Evolutionary conservation across 768 basidiomycete genomes (phyloP).

Genomic region (Suillus ampliporus): DNA sequence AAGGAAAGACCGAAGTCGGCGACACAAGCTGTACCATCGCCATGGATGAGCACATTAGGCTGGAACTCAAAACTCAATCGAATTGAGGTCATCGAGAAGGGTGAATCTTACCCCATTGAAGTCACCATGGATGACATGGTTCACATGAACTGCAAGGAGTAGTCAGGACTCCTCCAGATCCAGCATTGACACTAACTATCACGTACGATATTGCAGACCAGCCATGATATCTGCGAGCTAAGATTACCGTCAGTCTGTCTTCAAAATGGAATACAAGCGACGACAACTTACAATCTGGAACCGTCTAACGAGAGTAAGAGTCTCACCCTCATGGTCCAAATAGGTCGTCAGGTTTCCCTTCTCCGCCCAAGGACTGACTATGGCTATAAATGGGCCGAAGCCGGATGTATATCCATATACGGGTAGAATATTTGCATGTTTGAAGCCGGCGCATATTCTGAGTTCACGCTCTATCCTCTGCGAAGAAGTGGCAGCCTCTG

Average conservation of each 20-base stretch:
- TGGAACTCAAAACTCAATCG: conserved; percentile 15
- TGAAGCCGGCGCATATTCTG: conserved; percentile 29
- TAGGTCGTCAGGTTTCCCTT: conserved; percentile 33
- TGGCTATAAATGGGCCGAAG: conserved; percentile 37
- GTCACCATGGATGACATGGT: conserved; percentile 49
- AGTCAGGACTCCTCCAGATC: background rate
- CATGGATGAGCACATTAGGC: conserved; percentile 43
- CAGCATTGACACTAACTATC: background rate
- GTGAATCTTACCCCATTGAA: conserved; percentile 44
- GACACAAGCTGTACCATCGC: conserved; percentile 37
- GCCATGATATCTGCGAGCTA: conserved; percentile 11
- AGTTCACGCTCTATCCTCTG: conserved; percentile 24
- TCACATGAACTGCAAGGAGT: conserved; percentile 9
- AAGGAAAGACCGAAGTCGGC: conserved; percentile 47
- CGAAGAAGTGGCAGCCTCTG: conserved; percentile 19
- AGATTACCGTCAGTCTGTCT: background rate
- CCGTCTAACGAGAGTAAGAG: conserved; percentile 7
- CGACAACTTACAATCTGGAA: conserved; percentile 22
- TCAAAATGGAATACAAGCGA: background rate
- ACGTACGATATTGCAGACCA: conserved; percentile 29
- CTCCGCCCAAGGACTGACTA: conserved; percentile 44
- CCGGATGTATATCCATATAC: conserved; percentile 34
- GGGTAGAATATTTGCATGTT: conserved; percentile 35
- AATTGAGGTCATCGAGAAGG: background rate
- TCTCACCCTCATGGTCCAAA: conserved; percentile 20